Percentiles rank a stretch among this genome's conserved stretches.
phyloP scores from a whole-genome alignment of 371 early-diverging fungal genomes.

The Mortierella sp. region DNA sequence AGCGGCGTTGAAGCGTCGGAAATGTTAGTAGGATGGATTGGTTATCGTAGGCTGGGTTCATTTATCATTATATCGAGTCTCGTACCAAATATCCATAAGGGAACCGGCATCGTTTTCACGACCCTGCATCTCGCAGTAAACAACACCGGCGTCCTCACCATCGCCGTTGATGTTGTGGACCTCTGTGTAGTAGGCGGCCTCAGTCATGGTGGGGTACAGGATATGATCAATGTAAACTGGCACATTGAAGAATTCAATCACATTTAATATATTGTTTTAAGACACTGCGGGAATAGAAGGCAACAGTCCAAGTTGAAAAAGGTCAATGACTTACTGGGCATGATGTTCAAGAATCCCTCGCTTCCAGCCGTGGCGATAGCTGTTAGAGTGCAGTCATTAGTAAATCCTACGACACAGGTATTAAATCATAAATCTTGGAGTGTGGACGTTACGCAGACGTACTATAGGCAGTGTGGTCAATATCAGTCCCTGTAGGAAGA shows the following conservation, averaged over 20 bases:
- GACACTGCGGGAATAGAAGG: not conserved
- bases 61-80: not conserved
- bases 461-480: constrained; percentile 73
- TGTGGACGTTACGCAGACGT: constrained; percentile 10
- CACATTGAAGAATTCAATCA: not conserved
- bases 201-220: constrained; percentile 76
- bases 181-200: constrained; percentile 75
- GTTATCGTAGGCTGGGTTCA: not conserved
- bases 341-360: constrained; percentile 73
- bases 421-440: not conserved
- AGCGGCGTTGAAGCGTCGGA: not conserved
- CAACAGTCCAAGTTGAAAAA: not conserved
- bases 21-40: not conserved
- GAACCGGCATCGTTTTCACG: constrained; percentile 53
- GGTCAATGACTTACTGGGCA: constrained; percentile 57
- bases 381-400: constrained; percentile 9
- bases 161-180: constrained; percentile 61
- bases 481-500: constrained; percentile 43
- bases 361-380: constrained; percentile 77
- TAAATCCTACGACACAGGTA: not conserved
- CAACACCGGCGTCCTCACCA: constrained; percentile 61
- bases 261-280: not conserved
- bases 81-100: constrained; percentile 46
- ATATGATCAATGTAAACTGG: constrained; percentile 75
- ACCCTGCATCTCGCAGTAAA: constrained; percentile 62